phyloP scores from a whole-genome alignment of 1,284 basidiomycete species.

The Ceratobasidium sp. region DNA sequence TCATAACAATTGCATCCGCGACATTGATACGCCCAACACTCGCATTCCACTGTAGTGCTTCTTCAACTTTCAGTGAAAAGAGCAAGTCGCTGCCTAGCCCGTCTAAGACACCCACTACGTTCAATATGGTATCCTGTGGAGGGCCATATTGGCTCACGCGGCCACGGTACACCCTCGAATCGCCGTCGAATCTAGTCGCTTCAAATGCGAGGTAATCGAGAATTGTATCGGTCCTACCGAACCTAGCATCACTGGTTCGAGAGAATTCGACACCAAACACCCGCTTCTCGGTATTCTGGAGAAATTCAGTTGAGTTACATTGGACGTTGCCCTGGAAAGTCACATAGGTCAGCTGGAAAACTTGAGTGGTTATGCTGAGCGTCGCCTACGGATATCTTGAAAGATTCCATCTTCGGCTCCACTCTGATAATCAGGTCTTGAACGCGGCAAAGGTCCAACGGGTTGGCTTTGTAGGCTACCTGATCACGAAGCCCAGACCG shows the following conservation, averaged over 20 bases:
- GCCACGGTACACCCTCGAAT: not conserved
- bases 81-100: not conserved
- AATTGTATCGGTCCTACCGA: not conserved
- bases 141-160: slow-evolving; percentile 18
- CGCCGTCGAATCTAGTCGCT: not conserved
- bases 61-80: not conserved
- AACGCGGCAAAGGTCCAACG: slow-evolving; percentile 14
- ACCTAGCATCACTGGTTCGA: too few species aligned
- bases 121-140: not conserved
- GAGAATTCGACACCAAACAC: too few species aligned
- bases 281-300: too few species aligned
- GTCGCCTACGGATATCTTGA: too few species aligned
- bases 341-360: too few species aligned
- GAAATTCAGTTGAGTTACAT: too few species aligned
- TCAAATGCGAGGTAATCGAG: slow-evolving; percentile 15
- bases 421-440: slow-evolving; percentile 4
- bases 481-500: not conserved
- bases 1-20: too few species aligned
- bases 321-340: too few species aligned
- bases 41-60: not conserved
- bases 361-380: too few species aligned
- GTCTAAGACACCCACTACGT: slow-evolving; percentile 13
- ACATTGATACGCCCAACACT: too few species aligned
- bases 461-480: slow-evolving; percentile 7
- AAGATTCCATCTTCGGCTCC: slow-evolving; percentile 7